phyloP scores from a whole-genome alignment of 192 early-diverging fungal genomes.

The Chytriomyces confervae region DNA sequence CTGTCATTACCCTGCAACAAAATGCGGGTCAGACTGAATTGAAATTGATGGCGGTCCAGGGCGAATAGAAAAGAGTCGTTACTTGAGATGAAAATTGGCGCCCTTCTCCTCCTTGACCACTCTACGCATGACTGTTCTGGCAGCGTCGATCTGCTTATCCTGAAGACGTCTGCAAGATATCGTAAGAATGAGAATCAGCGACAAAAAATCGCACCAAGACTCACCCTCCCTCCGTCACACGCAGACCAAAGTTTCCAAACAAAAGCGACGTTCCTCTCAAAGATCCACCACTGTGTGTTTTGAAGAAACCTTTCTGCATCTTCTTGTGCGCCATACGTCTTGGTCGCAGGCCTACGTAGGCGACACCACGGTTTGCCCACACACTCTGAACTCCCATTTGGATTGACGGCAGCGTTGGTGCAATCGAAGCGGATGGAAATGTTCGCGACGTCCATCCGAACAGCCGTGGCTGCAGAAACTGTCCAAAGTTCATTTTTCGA shows the following conservation, averaged over 20 bases:
- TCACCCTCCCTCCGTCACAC: constrained; percentile 81
- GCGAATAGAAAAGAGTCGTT: background rate
- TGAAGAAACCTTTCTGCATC: constrained; percentile 71
- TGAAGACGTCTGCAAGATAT: constrained; percentile 51
- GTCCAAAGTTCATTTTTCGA: too few relatives aligned
- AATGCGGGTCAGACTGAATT: too few relatives aligned
- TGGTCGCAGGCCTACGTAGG: constrained; percentile 26
- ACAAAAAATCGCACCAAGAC: background rate
- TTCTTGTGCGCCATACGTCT: constrained; percentile 34
- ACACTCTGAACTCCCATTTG: background rate
- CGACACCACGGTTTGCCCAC: background rate
- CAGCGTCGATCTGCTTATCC: constrained; percentile 82
- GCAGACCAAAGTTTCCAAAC: constrained; percentile 92
- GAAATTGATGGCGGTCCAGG: constrained; percentile 36
- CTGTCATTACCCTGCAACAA: constrained; percentile 76
- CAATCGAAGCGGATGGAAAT: too few relatives aligned
- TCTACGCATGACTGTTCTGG: constrained; percentile 72
- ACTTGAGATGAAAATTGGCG: constrained; percentile 68
- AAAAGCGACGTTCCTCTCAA: constrained; percentile 85
- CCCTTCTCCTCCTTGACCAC: constrained; percentile 90
- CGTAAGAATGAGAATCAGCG: background rate
- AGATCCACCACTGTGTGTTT: constrained; percentile 80
- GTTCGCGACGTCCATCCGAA: too few relatives aligned
- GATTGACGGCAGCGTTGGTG: too few relatives aligned
- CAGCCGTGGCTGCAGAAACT: too few relatives aligned